phyloP scores from a whole-genome alignment of 345 rosid genomes.

The Cardamine resedifolia region DNA sequence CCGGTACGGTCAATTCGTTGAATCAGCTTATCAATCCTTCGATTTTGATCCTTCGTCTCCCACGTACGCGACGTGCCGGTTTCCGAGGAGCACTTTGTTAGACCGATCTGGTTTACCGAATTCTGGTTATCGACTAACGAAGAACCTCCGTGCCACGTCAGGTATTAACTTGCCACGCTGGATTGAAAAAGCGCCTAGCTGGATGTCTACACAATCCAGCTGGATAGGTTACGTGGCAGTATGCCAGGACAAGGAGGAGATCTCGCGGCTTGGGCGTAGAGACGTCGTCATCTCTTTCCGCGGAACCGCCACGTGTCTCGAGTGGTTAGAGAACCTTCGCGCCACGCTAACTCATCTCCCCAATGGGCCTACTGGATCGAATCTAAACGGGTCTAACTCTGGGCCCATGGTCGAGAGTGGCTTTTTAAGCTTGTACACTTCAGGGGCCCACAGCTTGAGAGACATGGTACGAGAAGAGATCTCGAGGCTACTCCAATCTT shows the following conservation, averaged over 20 bases:
- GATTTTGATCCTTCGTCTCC: constrained; percentile 76
- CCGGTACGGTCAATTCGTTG: constrained; percentile 80
- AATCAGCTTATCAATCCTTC: constrained; percentile 72
- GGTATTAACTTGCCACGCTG: constrained; percentile 73
- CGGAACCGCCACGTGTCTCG: constrained; percentile 91
- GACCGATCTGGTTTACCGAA: constrained; percentile 54
- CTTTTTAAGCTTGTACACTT: constrained; percentile 76
- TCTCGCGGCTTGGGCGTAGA: constrained; percentile 78
- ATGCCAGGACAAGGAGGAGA: constrained; percentile 70
- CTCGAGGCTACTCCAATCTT: constrained; percentile 48
- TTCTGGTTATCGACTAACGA: constrained; percentile 70
- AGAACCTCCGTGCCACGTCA: constrained; percentile 70
- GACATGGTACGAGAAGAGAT: constrained; percentile 67
- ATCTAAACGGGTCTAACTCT: background rate
- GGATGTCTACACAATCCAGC: constrained; percentile 72
- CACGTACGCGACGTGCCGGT: constrained; percentile 58
- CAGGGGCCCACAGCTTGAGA: constrained; percentile 58
- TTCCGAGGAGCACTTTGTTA: constrained; percentile 54
- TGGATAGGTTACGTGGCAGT: constrained; percentile 99
- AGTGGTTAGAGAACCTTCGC: constrained; percentile 91
- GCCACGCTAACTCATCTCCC: constrained; percentile 64
- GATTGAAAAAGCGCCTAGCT: constrained; percentile 59
- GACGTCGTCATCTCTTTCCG: constrained; percentile 80
- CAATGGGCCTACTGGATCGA: constrained; percentile 12
- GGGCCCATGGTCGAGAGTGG: constrained; percentile 93